Conservation (phyloP, 208 protist species). For the Trichomonas vaginalis region DNA sequence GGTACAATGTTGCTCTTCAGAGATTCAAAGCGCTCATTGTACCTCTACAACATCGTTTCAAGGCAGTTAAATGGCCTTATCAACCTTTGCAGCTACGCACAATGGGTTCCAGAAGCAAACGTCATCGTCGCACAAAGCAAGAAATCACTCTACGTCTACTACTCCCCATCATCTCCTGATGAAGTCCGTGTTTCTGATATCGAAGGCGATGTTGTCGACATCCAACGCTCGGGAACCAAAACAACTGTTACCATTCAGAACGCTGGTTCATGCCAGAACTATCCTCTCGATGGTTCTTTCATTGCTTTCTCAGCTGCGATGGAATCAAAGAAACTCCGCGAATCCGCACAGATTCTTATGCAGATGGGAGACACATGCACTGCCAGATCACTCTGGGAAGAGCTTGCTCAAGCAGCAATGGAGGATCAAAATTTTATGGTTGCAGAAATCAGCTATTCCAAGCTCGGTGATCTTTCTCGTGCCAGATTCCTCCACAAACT, state of each 20-base stretch:
- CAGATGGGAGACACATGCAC: background rate
- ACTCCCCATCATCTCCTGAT: background rate
- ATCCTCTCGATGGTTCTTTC: background rate
- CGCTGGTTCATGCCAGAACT: background rate
- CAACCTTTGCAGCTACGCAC: background rate
- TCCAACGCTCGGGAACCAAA: background rate
- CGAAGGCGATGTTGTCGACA: background rate
- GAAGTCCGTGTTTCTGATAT: background rate
- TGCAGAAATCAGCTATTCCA: background rate
- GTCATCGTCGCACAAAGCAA: background rate
- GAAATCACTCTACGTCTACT: background rate
- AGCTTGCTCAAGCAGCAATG: background rate
- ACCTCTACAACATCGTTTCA: background rate
- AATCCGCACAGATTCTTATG: background rate
- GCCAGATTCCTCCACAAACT: background rate
- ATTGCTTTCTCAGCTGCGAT: slow-evolving; percentile 4
- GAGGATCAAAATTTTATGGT: background rate
- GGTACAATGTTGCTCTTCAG: slow-evolving; percentile 6
- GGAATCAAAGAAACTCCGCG: background rate
- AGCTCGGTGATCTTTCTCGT: background rate
- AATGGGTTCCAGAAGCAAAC: slow-evolving; percentile 11
- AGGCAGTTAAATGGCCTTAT: background rate
- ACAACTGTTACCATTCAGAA: background rate
- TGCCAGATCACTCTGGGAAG: background rate
- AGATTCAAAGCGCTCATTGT: background rate